A percentile compares a stretch with the other conserved stretches of the same genome.
phyloP scores from a whole-genome alignment of 148 eudicot species.

The Camellia japonica region DNA sequence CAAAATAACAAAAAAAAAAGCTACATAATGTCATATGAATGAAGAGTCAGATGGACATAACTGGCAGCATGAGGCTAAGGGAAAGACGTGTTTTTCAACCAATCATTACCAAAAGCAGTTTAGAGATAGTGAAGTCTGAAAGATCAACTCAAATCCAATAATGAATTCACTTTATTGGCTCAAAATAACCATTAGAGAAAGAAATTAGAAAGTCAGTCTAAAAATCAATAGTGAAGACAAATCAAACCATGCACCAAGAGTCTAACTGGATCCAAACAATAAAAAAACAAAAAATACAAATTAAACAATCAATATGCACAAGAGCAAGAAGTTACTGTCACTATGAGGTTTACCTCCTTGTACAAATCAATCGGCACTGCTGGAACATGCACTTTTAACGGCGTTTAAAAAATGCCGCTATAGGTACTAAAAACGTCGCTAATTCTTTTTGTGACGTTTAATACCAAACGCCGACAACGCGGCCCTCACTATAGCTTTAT shows the following conservation, averaged over 20 bases:
- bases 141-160: background rate
- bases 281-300: background rate
- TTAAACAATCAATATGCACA: background rate
- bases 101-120: background rate
- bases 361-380: slow-evolving; percentile 61
- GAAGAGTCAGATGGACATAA: too few species aligned
- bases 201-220: background rate
- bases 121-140: background rate
- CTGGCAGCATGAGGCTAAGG: background rate
- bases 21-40: background rate
- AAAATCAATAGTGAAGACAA: background rate
- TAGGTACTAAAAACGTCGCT: too few species aligned
- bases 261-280: background rate
- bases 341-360: slow-evolving; percentile 64
- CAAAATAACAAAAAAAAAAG: background rate
- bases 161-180: background rate
- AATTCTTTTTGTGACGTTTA: too few species aligned
- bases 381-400: too few species aligned
- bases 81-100: background rate
- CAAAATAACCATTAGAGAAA: background rate
- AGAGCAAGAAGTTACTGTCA: background rate
- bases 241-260: background rate
- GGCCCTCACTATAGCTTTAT: too few species aligned
- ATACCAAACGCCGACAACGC: too few species aligned
- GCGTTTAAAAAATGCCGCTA: too few species aligned